Conservation (phyloP, 1,284 basidiomycete genomes). For the Anthracocystis walkeri region DNA sequence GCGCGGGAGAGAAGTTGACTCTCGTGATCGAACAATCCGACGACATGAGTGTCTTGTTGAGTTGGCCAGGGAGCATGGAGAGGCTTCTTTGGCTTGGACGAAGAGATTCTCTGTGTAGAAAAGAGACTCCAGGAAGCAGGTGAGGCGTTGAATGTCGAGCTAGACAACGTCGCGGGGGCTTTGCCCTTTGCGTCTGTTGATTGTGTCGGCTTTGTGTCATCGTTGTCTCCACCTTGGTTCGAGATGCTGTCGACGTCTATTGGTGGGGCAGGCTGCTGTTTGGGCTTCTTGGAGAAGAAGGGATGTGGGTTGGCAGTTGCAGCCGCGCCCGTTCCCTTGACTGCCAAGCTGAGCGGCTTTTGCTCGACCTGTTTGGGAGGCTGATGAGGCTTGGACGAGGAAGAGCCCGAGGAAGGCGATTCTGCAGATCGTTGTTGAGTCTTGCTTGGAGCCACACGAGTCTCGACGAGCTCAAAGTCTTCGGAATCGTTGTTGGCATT, state of each 20-base stretch:
- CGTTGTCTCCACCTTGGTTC: background rate
- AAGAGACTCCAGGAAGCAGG: slow-evolving; percentile 44
- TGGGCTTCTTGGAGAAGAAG: slow-evolving; percentile 37
- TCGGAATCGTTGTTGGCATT: background rate
- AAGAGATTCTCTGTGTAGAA: slow-evolving; percentile 12
- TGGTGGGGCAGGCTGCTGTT: slow-evolving; percentile 11
- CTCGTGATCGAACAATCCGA: slow-evolving; percentile 8
- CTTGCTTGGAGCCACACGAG: slow-evolving; percentile 7
- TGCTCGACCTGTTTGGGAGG: slow-evolving; percentile 10
- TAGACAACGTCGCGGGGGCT: slow-evolving; percentile 3
- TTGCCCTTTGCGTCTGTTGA: slow-evolving; percentile 1
- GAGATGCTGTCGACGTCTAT: background rate
- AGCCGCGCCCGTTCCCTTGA: slow-evolving; percentile 23
- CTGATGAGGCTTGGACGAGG: slow-evolving; percentile 4
- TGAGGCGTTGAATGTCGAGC: slow-evolving; percentile 5
- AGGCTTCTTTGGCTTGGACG: slow-evolving; percentile 28
- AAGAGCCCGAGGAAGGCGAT: background rate
- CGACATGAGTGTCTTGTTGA: slow-evolving; percentile 22
- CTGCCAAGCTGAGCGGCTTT: slow-evolving; percentile 38
- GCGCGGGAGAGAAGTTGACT: slow-evolving; percentile 1
- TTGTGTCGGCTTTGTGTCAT: background rate
- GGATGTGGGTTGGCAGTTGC: slow-evolving; percentile 33
- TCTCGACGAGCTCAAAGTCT: slow-evolving; percentile 31
- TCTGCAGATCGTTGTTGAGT: background rate
- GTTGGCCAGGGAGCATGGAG: slow-evolving; percentile 34